Percentiles rank a stretch among this genome's conserved stretches.
Evolutionary conservation across 371 early-diverging fungal species (phyloP).

Genomic region (Mortierella sp.): DNA sequence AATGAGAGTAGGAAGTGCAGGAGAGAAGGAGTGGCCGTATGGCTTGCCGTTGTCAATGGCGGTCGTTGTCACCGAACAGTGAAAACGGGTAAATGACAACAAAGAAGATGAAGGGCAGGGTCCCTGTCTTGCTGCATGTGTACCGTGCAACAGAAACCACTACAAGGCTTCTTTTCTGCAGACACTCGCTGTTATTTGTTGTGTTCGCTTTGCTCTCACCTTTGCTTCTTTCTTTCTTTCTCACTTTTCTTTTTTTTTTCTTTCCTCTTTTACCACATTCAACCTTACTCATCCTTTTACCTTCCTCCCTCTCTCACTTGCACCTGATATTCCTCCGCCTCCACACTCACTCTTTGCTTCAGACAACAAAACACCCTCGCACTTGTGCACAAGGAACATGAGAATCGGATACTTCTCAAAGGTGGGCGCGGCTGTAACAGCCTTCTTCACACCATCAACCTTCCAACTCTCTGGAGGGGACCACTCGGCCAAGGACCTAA

Average conservation of each 20-base stretch:
- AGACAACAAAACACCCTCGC: not conserved
- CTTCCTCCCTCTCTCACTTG: not conserved
- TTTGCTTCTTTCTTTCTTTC: constrained; percentile 2
- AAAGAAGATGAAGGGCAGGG: too few species aligned
- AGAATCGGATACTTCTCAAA: constrained; percentile 51
- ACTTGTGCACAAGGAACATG: constrained; percentile 10
- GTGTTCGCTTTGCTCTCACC: not conserved
- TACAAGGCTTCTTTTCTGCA: too few species aligned
- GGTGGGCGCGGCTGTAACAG: constrained; percentile 39
- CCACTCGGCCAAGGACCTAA: constrained; percentile 22
- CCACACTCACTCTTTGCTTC: not conserved
- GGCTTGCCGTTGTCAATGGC: not conserved
- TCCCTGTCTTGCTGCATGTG: too few species aligned
- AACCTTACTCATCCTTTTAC: not conserved
- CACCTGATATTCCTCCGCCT: not conserved
- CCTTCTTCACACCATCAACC: constrained; percentile 38
- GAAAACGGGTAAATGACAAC: not conserved
- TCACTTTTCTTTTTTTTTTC: not conserved
- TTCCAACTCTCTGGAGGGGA: constrained; percentile 23
- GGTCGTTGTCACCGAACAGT: not conserved
- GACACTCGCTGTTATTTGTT: not conserved
- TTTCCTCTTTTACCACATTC: not conserved
- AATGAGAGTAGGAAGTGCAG: not conserved
- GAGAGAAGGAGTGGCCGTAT: not conserved
- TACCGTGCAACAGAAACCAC: too few species aligned